Percentiles rank a stretch among this genome's conserved stretches.
These are phyloP conservation scores for Trichoderma semiorbis DNA, from an alignment of 2,329 filamentous ascomycete genomes.

Conservation along the genomic window DNA sequence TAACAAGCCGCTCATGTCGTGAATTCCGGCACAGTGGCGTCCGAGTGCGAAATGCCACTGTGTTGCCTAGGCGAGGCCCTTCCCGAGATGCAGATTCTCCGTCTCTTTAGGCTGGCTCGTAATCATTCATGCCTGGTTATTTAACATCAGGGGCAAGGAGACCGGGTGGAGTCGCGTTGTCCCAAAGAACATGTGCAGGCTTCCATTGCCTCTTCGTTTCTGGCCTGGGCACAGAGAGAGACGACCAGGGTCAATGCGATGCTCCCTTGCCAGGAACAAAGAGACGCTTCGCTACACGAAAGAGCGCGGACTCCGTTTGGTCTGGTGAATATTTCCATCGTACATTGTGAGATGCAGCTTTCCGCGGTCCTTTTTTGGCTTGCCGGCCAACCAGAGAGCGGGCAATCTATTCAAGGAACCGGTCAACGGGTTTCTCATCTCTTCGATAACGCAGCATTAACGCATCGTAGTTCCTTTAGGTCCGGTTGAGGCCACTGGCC, in stretches of 20 bases:
- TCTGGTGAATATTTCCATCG: neutral
- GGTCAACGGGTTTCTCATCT: neutral
- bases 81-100: constrained; percentile 1
- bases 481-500: neutral
- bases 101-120: neutral
- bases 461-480: neutral
- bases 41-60: neutral
- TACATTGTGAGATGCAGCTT: neutral
- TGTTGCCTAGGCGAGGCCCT: neutral
- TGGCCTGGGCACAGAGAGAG: neutral
- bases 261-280: neutral
- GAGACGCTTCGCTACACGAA: neutral
- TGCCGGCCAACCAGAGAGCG: neutral
- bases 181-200: neutral
- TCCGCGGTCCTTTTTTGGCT: neutral
- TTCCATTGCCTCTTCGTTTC: neutral
- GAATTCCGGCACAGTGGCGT: neutral
- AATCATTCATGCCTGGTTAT: neutral
- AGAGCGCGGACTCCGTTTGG: neutral
- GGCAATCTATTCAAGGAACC: neutral
- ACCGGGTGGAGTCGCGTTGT: neutral
- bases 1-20: neutral
- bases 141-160: neutral
- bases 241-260: neutral
- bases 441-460: neutral